phyloP scores from a whole-genome alignment of 2,329 filamentous ascomycete genomes.

The Arthroderma sp. region DNA sequence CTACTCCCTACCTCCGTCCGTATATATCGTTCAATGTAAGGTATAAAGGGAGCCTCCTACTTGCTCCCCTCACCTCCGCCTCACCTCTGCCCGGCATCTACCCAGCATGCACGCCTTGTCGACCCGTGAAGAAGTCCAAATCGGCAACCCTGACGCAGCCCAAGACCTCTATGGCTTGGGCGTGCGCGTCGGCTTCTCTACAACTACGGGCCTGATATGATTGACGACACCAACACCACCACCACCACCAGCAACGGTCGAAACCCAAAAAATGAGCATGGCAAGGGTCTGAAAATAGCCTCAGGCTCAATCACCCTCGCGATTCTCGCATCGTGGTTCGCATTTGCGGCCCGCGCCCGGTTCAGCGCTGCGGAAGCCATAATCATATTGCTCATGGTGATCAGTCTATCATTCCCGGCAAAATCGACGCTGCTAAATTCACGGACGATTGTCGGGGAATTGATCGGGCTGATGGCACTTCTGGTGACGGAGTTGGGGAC shows the following conservation, averaged over 20 bases:
- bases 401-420: background rate
- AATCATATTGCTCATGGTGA: background rate
- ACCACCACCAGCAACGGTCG: background rate
- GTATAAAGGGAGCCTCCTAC: background rate
- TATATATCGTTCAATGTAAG: background rate
- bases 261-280: background rate
- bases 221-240: background rate
- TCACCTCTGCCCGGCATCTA: background rate
- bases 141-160: background rate
- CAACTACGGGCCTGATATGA: background rate
- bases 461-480: background rate
- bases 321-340: background rate
- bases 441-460: background rate
- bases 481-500: background rate
- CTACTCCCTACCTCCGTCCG: background rate
- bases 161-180: slow-evolving; percentile 2
- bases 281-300: background rate
- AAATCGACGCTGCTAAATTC: background rate
- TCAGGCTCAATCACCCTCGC: background rate
- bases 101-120: background rate
- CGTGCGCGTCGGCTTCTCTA: slow-evolving; percentile 3
- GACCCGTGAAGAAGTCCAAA: background rate
- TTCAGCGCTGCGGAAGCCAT: background rate
- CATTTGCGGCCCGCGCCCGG: background rate
- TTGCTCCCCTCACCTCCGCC: background rate